phyloP scores from a whole-genome alignment of 78 protist genomes.

The Neovahlkampfia damariscottae region DNA sequence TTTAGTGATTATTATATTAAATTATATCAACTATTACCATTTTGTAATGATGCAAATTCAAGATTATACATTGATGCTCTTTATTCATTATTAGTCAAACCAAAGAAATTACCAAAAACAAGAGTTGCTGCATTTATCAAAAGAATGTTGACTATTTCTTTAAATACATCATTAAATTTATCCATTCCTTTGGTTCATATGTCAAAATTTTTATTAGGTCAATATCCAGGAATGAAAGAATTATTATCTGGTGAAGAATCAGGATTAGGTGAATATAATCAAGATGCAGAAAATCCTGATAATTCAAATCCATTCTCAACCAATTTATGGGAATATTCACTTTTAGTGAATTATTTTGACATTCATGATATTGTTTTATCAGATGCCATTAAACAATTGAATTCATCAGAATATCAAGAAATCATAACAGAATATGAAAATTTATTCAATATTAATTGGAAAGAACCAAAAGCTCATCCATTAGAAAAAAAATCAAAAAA shows the following conservation, averaged over 20 bases:
- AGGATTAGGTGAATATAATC: conserved; percentile 1
- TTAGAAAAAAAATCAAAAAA: no score
- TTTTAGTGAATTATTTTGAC: not conserved
- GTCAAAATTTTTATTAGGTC: not conserved
- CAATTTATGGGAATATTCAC: conserved; percentile 21
- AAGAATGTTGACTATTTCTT: conserved; percentile 3
- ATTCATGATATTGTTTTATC: not conserved
- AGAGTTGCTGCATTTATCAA: conserved; percentile 25
- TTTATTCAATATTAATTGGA: no score
- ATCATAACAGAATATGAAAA: no score
- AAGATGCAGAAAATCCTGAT: conserved; percentile 12
- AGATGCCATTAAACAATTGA: no score
- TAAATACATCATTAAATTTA: not conserved
- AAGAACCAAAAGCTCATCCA: no score
- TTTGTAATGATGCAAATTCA: not conserved
- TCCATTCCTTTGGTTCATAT: conserved; percentile 8
- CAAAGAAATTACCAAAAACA: not conserved
- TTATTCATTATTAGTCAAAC: not conserved
- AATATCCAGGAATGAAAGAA: conserved; percentile 1
- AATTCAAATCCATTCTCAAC: conserved; percentile 1
- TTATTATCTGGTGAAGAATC: conserved; percentile 7
- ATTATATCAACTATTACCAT: conserved; percentile 3
- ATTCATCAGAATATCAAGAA: no score
- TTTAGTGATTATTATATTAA: not conserved
- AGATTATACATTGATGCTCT: conserved; percentile 10